These are phyloP conservation scores for Vitis riparia DNA, from an alignment of 164 flowering plant species.

Conservation along the genomic window DNA sequence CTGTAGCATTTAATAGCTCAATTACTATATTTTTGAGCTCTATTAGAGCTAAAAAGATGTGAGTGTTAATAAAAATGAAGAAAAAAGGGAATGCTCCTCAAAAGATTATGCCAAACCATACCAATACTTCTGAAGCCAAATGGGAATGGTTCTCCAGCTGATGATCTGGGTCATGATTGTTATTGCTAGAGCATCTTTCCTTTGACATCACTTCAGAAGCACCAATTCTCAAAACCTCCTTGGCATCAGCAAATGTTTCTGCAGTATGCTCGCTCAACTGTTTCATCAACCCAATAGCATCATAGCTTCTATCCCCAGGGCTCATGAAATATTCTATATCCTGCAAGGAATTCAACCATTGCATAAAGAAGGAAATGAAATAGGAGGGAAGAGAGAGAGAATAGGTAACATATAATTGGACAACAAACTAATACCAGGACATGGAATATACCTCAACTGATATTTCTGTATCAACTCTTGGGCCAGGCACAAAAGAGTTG, in stretches of 20 bases:
- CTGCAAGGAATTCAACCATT: conserved; percentile 33
- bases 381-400: not conserved
- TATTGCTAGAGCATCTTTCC: conserved; percentile 18
- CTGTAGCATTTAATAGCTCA: not conserved
- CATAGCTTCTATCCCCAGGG: conserved; percentile 77
- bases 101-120: conserved; percentile 15
- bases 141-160: conserved; percentile 25
- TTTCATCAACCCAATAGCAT: conserved; percentile 83
- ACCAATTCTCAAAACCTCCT: conserved; percentile 72
- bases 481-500: conserved; percentile 64
- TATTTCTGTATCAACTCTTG: conserved; percentile 73
- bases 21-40: not conserved
- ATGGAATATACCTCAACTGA: conserved; percentile 63
- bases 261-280: conserved; percentile 84
- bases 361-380: conserved; percentile 3
- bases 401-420: not conserved
- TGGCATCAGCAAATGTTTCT: conserved; percentile 67
- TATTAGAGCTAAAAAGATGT: not conserved
- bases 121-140: conserved; percentile 42
- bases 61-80: too few relatives aligned
- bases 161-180: conserved; percentile 16
- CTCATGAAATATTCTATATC: conserved; percentile 73
- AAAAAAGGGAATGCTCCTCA: not conserved
- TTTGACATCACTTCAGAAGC: conserved; percentile 44
- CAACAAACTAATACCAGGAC: not conserved